Conservation (phyloP, 148 eudicot genomes). For the Rheum nobile region DNA sequence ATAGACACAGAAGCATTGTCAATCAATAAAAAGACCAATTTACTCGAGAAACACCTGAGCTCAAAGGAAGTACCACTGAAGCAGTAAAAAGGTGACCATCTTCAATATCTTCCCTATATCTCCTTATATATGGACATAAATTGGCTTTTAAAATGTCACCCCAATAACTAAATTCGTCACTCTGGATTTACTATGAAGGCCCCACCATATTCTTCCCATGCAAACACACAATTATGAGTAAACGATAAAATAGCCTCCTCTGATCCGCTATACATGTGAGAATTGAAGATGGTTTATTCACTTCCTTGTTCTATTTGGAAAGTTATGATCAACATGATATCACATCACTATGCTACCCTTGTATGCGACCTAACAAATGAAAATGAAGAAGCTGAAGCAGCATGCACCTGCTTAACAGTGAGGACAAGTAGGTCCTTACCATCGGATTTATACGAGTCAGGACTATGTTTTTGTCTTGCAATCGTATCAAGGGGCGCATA, state of each 20-base stretch:
- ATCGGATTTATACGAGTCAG: constrained; percentile 90
- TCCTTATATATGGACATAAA: not conserved
- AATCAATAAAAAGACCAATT: not conserved
- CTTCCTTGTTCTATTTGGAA: not conserved
- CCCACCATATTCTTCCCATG: no score
- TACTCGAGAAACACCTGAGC: not conserved
- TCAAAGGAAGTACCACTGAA: not conserved
- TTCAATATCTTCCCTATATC: not conserved
- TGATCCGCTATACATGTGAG: not conserved
- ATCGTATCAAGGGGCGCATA: constrained; percentile 76
- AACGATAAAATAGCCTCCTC: not conserved
- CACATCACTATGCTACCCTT: not conserved
- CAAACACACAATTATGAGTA: not conserved
- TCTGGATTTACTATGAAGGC: not conserved
- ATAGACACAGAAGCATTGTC: constrained; percentile 4
- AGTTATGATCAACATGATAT: not conserved
- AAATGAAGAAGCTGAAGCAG: not conserved
- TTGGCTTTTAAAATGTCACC: not conserved
- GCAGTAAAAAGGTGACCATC: not conserved
- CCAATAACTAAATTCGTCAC: not conserved
- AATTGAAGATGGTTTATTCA: not conserved
- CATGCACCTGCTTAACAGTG: not conserved
- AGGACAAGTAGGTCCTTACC: constrained; percentile 26
- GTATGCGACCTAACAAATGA: not conserved
- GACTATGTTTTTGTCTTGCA: constrained; percentile 75